Base-by-base conservation (phyloP, 208 protist species). In the Acanthamoeba divionensis region DNA sequence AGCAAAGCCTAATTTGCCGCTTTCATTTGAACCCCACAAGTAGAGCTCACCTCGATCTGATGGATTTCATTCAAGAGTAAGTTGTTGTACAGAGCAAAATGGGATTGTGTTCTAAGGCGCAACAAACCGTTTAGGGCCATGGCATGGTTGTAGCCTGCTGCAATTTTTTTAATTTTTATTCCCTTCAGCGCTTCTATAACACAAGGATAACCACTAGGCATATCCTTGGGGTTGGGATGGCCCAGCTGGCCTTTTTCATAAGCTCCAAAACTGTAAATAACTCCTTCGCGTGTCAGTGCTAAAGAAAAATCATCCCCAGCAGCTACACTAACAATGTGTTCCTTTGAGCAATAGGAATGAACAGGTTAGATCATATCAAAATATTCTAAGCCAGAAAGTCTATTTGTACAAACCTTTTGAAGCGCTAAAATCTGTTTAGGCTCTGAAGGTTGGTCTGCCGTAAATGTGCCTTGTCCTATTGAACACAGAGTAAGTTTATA, bases 271-370 rank as follows among this genome's bases (percentile, higher is more conserved):
- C 60, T 89, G 60, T 89, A 89, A 45, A 89, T 47, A 24, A 73
- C 5, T 7, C 80, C 80, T 3, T 89, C 80, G 38, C 62, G 60
- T 26, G 80, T 89, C 26, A 89, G 80, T 36, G 44, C 62, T 63
- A 89, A 10, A n/a, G 80, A 89, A 45, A 89, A 89, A 63, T 89
- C 36, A 41, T 69, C 80, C 10, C 80, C 80, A 13, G 80, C 80
- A 2, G 80, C 80, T 1, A 63, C 80, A 12, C 24, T 45, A 4
- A 89, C 52, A 7, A 36, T 36, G 52, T 65, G 52, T 31, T 85
- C 75, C 75, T 85, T 24, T 36, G 29, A 45, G 29, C 18, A n/a
- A 31, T 41, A 41, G 36, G 36, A 41, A 41, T 41, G 36, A 41
- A 41, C 36, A 41, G 36, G 36, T 41, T 41, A 41, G 5, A 41